phyloP scores from a whole-genome alignment of 139 green algal genomes.

The Chlorella sorokiniana region DNA sequence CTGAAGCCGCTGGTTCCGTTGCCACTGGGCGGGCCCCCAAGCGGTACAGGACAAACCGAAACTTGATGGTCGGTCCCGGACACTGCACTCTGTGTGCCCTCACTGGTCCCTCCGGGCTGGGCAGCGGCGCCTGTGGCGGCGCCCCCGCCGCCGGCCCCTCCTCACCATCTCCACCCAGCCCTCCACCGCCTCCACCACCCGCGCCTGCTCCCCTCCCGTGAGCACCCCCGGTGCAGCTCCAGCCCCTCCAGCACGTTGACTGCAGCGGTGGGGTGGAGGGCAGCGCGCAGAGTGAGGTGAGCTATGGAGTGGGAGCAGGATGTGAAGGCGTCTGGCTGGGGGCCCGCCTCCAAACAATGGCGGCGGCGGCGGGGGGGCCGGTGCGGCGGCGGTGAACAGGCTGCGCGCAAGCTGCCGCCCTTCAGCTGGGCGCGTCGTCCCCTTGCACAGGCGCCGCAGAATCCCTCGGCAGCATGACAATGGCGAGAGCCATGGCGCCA shows the following conservation, averaged over 20 bases:
- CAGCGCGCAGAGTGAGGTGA: neutral
- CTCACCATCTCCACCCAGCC: constrained; percentile 39
- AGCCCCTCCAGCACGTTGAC: constrained; percentile 53
- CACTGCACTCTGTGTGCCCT: neutral
- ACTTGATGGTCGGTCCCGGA: too few species aligned
- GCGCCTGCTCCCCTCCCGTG: constrained; percentile 39
- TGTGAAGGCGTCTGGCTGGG: neutral
- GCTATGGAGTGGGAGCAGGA: neutral
- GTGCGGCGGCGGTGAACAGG: too few species aligned
- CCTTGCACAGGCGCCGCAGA: neutral
- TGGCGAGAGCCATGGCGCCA: neutral
- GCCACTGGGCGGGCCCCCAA: too few species aligned
- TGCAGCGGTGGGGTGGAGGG: neutral
- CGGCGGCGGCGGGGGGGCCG: too few species aligned
- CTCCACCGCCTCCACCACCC: constrained; percentile 46
- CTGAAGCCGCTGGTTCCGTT: too few species aligned
- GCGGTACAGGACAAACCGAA: too few species aligned
- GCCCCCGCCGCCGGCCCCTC: neutral
- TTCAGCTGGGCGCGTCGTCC: too few species aligned
- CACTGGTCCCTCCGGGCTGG: too few species aligned
- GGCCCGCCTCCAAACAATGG: too few species aligned
- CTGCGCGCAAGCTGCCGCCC: too few species aligned
- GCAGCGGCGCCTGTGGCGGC: too few species aligned
- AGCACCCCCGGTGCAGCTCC: constrained; percentile 62
- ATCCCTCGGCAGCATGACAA: neutral